Evolutionary conservation across 75 land plant species (phyloP), one percentile per base, ranked within the genome.

Genomic region (Selaginella moellendorffii): DNA sequence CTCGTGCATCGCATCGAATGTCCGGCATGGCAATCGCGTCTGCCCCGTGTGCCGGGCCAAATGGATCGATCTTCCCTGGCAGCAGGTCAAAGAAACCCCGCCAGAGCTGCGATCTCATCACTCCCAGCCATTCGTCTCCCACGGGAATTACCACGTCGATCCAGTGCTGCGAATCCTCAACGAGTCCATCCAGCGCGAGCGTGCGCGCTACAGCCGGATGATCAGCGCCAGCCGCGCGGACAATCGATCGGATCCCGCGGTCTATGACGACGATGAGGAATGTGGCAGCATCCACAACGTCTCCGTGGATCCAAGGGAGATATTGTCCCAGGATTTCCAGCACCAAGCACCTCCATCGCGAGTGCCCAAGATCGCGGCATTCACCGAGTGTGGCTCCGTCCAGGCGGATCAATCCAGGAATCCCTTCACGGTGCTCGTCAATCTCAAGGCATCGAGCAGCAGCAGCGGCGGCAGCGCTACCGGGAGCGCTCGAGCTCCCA

Each of bases 31-130:
- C 5, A 89, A 83, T 28, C 80, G 73, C 28, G 71, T 81, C 18
- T 89, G 95, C 36, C 95, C 95, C n/a, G 82, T 89, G 46, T 89
- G 95, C 69, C 72, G 95, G 26, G 86, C 90, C n/a, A 85, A 81
- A 62, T 89, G 95, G 95, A 89, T 76, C 53, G 90, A 89, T 53
- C 64, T 89, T 14, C 95, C 90, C 0, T 81, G 76, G 52, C 90
- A 83, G 46, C 46, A 52, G 81, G 65, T 18, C 76, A 75, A 25
- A 9, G 17, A 21, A 56, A 25, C 5, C 59, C 5, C 24, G 8
- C 24, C 5, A 21, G 59, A 56, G n/a, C 59, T 56, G 8, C 51
- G 10, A 46, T 10, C 10, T 46, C 51, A 46, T 46, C 51, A 10
- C 51, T 46, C 18, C 18, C 51, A 46, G 51, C n/a, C n/a, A n/a